Evolutionary conservation across 129 eudicot genomes (phyloP).

Genomic region (Artemisia argyi): DNA sequence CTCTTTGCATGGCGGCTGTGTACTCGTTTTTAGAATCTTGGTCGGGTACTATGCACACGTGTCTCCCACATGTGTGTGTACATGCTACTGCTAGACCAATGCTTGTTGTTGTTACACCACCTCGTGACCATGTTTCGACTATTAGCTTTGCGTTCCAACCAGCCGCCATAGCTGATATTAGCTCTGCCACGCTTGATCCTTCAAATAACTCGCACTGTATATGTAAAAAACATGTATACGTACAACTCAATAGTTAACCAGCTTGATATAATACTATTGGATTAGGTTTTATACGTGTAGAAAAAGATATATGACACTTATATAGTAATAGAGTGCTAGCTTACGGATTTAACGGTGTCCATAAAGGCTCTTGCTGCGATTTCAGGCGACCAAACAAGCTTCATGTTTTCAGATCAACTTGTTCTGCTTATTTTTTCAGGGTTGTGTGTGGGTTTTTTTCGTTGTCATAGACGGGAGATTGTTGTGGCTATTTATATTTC

Average conservation of each 20-base stretch:
- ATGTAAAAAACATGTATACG: not conserved
- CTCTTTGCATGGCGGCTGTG: slow-evolving; percentile 37
- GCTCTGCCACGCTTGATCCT: slow-evolving; percentile 77
- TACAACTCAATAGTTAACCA: not conserved
- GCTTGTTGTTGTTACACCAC: slow-evolving; percentile 58
- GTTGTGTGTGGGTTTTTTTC: too few species aligned
- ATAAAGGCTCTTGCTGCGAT: slow-evolving; percentile 78
- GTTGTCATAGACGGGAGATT: too few species aligned
- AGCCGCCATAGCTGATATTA: slow-evolving; percentile 91
- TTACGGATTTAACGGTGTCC: slow-evolving; percentile 86
- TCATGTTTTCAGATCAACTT: slow-evolving; percentile 37
- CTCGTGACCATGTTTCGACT: slow-evolving; percentile 70
- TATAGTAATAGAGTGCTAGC: slow-evolving; percentile 10
- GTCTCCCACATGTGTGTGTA: slow-evolving; percentile 71
- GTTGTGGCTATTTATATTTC: too few species aligned
- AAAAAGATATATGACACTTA: not conserved
- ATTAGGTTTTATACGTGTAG: not conserved
- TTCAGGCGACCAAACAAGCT: slow-evolving; percentile 96
- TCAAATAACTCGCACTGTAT: slow-evolving; percentile 53
- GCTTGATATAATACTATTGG: not conserved
- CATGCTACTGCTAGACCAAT: slow-evolving; percentile 65
- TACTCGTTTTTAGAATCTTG: slow-evolving; percentile 50
- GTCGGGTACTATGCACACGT: slow-evolving; percentile 75
- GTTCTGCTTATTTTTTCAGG: too few species aligned
- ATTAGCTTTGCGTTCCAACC: slow-evolving; percentile 82